phyloP scores from a whole-genome alignment of 768 basidiomycete species.

The Termitomyces sp. region DNA sequence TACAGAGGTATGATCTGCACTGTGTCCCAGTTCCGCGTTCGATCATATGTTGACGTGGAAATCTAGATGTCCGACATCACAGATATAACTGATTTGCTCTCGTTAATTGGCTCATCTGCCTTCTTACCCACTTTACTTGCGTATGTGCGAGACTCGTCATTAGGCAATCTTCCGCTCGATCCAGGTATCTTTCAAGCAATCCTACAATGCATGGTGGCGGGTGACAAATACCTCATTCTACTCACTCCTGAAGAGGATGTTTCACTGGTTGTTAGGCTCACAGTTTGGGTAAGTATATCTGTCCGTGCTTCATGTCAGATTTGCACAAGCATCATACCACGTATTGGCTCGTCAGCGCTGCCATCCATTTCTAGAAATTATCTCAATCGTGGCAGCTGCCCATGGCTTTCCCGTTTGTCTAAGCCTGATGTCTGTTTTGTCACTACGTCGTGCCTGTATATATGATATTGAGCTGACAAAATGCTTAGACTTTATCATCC shows the following conservation, averaged over 20 bases:
- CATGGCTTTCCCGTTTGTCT: background rate
- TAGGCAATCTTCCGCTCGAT: conserved; percentile 50
- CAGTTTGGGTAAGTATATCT: conserved; percentile 43
- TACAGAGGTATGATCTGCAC: background rate
- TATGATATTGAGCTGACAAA: background rate
- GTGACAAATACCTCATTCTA: conserved; percentile 58
- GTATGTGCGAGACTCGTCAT: conserved; percentile 35
- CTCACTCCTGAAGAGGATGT: conserved; percentile 64
- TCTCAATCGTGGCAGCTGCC: background rate
- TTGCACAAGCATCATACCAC: background rate
- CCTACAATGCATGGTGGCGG: conserved; percentile 58
- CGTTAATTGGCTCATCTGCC: conserved; percentile 34
- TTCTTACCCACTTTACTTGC: conserved; percentile 48
- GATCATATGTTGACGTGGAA: background rate
- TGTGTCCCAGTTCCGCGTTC: background rate
- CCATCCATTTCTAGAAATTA: background rate
- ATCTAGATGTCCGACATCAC: conserved; percentile 11
- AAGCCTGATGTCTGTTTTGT: background rate
- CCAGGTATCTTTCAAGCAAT: conserved; percentile 59
- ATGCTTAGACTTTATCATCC: conserved; percentile 46
- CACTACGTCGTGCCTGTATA: background rate
- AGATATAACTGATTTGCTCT: conserved; percentile 18
- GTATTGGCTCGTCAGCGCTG: background rate
- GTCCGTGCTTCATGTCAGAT: background rate
- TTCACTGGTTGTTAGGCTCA: conserved; percentile 48